Percentiles rank a stretch among this genome's conserved stretches.
These are phyloP conservation scores for Candida glucosophila DNA, from an alignment of 1,139 yeast species.

Conservation along the genomic window DNA sequence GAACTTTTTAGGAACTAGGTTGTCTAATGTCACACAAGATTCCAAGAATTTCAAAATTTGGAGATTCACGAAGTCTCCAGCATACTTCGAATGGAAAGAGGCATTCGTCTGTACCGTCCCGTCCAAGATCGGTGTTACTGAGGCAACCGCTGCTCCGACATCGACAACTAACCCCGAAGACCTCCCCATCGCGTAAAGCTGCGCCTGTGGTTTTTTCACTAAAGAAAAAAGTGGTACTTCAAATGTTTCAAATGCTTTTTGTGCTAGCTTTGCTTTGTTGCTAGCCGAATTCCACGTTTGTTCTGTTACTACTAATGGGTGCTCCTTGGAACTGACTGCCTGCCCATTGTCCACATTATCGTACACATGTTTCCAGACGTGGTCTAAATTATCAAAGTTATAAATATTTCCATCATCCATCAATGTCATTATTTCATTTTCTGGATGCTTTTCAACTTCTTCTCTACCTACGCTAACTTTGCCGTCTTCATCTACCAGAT, in stretches of 20 bases:
- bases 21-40: conserved; percentile 17
- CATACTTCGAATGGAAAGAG: conserved; percentile 51
- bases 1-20: conserved; percentile 20
- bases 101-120: conserved; percentile 60
- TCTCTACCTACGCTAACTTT: conserved; percentile 45
- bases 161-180: conserved; percentile 64
- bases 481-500: conserved; percentile 26
- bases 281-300: conserved; percentile 53
- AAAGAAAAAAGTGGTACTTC: conserved; percentile 61
- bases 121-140: conserved; percentile 64
- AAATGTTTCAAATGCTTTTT: conserved; percentile 56
- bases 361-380: conserved; percentile 55
- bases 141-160: conserved; percentile 51
- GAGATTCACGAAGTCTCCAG: conserved; percentile 61
- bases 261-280: conserved; percentile 43
- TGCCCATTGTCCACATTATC: conserved; percentile 35
- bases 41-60: conserved; percentile 38
- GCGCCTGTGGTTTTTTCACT: conserved; percentile 62
- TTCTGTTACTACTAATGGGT: conserved; percentile 60
- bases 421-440: conserved; percentile 50
- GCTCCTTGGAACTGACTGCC: conserved; percentile 40
- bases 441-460: conserved; percentile 31
- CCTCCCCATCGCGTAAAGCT: conserved; percentile 61
- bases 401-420: conserved; percentile 59
- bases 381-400: conserved; percentile 53